Evolutionary conservation across 2,329 filamentous ascomycete genomes (phyloP).

Genomic region (Aspergillus awamori): DNA sequence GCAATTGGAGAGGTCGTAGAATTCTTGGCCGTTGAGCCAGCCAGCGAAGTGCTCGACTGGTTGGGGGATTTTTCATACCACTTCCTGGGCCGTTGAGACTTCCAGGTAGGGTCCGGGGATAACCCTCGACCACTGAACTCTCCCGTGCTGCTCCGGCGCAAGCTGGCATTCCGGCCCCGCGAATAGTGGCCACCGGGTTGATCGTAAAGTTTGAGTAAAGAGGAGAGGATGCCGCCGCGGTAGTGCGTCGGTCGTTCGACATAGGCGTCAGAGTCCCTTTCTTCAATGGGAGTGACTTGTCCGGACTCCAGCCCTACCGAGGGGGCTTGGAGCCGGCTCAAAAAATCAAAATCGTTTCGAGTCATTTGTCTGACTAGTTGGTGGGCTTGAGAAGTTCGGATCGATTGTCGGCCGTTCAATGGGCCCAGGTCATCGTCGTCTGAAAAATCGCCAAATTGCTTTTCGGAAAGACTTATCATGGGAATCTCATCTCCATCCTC

Average conservation of each 20-base stretch:
- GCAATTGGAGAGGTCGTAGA: constrained; percentile 34
- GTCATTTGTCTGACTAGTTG: constrained; percentile 42
- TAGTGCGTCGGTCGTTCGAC: constrained; percentile 69
- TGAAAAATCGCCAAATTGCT: constrained; percentile 32
- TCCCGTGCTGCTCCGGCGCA: constrained; percentile 36
- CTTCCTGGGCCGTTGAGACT: constrained; percentile 35
- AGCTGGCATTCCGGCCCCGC: constrained; percentile 32
- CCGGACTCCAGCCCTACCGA: constrained; percentile 39
- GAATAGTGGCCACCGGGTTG: constrained; percentile 45
- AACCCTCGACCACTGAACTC: constrained; percentile 34
- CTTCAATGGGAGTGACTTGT: constrained; percentile 37
- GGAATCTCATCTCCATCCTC: constrained; percentile 41
- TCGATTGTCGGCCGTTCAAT: constrained; percentile 31
- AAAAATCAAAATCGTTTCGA: constrained; percentile 35
- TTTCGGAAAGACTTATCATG: constrained; percentile 39
- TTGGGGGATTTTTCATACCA: constrained; percentile 46
- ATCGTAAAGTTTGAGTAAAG: constrained; percentile 71
- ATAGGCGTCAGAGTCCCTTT: constrained; percentile 61
- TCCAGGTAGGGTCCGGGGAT: constrained; percentile 38
- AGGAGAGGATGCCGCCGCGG: constrained; percentile 72
- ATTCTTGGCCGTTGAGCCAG: constrained; percentile 33
- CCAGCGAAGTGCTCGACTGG: constrained; percentile 39
- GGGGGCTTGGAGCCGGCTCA: constrained; percentile 37
- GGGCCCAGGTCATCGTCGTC: constrained; percentile 37
- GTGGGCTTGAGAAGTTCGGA: constrained; percentile 35